Conservation (phyloP, 2,329 filamentous ascomycete species). For the Ceratocystis destructans region DNA sequence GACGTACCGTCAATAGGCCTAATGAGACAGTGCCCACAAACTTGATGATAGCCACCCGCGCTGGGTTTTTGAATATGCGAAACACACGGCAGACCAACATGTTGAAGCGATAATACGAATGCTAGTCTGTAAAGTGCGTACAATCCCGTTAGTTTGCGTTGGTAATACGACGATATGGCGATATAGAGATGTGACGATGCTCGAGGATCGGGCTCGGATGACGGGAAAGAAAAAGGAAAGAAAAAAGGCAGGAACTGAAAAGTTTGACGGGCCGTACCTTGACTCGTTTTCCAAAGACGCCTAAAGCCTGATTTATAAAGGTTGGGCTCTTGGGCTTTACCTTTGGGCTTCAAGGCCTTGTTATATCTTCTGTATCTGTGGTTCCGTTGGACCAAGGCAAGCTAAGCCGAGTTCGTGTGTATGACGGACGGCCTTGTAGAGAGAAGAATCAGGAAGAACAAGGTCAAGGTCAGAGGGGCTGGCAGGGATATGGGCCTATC, state of each 20-base stretch:
- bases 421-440: background rate
- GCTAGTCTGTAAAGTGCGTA: no score
- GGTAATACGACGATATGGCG: background rate
- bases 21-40: conserved; percentile 86
- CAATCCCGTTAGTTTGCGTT: no score
- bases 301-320: background rate
- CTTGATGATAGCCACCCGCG: conserved; percentile 65
- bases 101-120: background rate
- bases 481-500: background rate
- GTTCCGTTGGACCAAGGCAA: background rate
- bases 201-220: background rate
- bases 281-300: background rate
- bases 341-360: background rate
- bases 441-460: background rate
- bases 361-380: background rate
- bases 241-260: conserved; percentile 4
- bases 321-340: background rate
- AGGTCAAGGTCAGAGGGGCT: background rate
- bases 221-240: background rate
- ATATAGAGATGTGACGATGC: background rate
- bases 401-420: background rate
- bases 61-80: conserved; percentile 44
- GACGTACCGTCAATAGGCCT: conserved; percentile 70
- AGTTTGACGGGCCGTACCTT: conserved; percentile 1
- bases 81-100: conserved; percentile 18